Evolutionary conservation across 164 flowering plant genomes (phyloP), one percentile per base, ranked within the genome.

Genomic region (Macadamia tetraphylla): DNA sequence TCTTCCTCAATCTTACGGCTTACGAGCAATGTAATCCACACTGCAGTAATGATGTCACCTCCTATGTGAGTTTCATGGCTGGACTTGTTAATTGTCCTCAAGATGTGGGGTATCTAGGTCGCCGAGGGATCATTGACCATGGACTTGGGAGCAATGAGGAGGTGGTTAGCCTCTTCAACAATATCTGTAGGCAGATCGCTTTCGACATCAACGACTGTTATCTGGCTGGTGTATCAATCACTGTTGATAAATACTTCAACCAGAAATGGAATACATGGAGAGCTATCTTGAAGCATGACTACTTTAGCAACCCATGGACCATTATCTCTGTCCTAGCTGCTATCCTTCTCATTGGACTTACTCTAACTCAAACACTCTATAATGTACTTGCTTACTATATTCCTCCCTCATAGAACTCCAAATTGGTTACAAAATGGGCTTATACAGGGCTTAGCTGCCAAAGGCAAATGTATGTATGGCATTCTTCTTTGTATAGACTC

Each of bases 1-100:
- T 78, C 43, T 75, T 78, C 30, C 69, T 71, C 11, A 78, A 78
- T 29, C 74, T 78, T 13, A 75, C 73, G 67, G 76, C 73, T 0
- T 75, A 72, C 29, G 81, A 75, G 63, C 81, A 78, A 43, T 75
- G 76, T 58, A 64, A 67, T 35, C 59, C 65, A 6, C 58, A 60
- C 31, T 66, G 51, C 58, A 44, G 67, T 12, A 60, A 65, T 42
- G 58, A 72, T 53, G 66, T 78, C 11, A 75, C 71, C 1, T 66
- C 73, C 29, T 78, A 78, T 44, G 40, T 70, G 3, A 62, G 55
- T 29, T 70, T 78, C 70, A 51, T 73, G 76, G 72, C 73, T 61
- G 67, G 74, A 15, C 59, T 78, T 18, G 73, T 78, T 66, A 62
- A 65, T 55, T 42, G 65, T 6, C 58, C 74, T 3, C 40, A 63